Evolutionary conservation across 2,329 filamentous ascomycete genomes (phyloP), one percentile per base, ranked within the genome.

Genomic region (Aspergillus neoniger): DNA sequence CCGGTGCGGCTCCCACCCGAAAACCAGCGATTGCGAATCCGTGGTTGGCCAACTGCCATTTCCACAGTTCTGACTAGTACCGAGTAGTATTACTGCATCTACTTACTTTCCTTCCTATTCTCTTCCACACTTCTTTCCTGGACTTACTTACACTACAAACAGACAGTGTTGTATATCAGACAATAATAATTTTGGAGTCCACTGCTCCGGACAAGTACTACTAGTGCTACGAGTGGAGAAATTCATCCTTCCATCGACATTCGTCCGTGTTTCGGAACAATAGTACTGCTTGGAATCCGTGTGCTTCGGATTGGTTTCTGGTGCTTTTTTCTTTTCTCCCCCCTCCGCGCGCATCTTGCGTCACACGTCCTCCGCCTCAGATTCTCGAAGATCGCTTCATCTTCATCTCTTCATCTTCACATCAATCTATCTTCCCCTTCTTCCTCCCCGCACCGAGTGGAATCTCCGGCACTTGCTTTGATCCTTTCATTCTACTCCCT

Each of bases 281-380:
- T 3, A 4, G 9, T 21, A 4, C 15, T 21, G 39, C 30, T 32
- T 44, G 53, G 53, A 19, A 55, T 55, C 53, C 10, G 17, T 32
- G 38, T n/a, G n/a, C 7, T n/a, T 47, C 53, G 44, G 53, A 55
- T 55, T 55, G 44, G 53, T 44, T 25, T 55, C 25, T 32, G 43
- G 38, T 47, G 25, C 39, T 21, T 19, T n/a, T 28, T 28, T 2
- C 25, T 28, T 28, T 52, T 21, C 50, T 52, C 17, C n/a, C 10
- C 44, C 44, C 44, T 15, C 21, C 44, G 15, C 25, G 15, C 32
- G 15, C 32, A 41, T 55, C 52, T 55, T 55, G 52, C 52, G 52
- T 55, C 52, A 55, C 52, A 41, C 32, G 30, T 39, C 28, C 39
- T 30, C 43, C 38, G 28, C 43, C 39, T 55, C 38, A 30, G 44